These are phyloP conservation scores for Bombardia bombarda DNA, from an alignment of 495 filamentous ascomycete species.

Conservation along the genomic window DNA sequence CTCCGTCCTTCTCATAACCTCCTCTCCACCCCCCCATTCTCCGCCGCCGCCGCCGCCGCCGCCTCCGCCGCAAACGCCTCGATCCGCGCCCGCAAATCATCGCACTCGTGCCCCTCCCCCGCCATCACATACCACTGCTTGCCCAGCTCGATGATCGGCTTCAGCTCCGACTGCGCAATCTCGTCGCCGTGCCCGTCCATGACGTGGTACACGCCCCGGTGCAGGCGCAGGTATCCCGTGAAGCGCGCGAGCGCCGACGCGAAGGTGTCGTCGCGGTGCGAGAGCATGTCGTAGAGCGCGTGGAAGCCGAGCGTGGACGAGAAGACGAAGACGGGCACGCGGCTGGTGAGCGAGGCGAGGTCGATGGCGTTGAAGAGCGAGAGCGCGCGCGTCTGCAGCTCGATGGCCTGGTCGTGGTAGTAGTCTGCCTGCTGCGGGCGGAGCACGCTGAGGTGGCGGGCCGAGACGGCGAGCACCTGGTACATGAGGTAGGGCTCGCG, in stretches of 20 bases:
- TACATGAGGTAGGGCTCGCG: constrained; percentile 32
- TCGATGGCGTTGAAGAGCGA: constrained; percentile 34
- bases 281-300: constrained; percentile 36
- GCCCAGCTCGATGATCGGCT: constrained; percentile 14
- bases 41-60: too few species aligned
- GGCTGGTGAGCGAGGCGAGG: constrained; percentile 23
- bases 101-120: constrained; percentile 17
- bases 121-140: constrained; percentile 5
- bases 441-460: constrained; percentile 33
- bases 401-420: constrained; percentile 38
- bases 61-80: too few species aligned
- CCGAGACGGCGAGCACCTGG: constrained; percentile 36
- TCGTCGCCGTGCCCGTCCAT: constrained; percentile 17
- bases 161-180: constrained; percentile 15
- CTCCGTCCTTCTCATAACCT: too few species aligned
- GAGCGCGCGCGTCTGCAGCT: constrained; percentile 41
- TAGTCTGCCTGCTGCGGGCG: constrained; percentile 20
- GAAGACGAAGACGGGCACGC: constrained; percentile 41
- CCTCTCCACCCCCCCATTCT: constrained; percentile 1
- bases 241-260: constrained; percentile 30
- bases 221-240: constrained; percentile 32
- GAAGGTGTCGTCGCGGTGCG: constrained; percentile 23
- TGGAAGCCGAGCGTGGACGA: constrained; percentile 37
- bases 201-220: constrained; percentile 32
- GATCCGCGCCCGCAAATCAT: constrained; percentile 13